phyloP scores from a whole-genome alignment of 805 yeast species.

The Wickerhamomyces bovis region DNA sequence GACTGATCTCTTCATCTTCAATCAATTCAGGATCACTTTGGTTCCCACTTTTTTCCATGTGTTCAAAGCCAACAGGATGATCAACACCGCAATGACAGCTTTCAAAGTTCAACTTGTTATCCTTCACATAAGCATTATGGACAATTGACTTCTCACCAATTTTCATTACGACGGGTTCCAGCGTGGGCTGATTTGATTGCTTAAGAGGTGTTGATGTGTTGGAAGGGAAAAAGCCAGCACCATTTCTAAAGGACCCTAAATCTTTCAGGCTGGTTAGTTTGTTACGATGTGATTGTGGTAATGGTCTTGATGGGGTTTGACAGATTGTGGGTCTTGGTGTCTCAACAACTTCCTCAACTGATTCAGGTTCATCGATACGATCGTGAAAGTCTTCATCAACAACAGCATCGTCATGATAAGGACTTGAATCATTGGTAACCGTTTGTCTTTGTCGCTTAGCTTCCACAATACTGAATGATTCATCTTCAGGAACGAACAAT shows the following conservation, averaged over 20 bases:
- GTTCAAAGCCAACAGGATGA: not conserved
- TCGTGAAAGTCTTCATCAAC: not conserved
- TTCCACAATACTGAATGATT: not conserved
- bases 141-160: conserved; percentile 19
- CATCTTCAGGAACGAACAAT: not conserved
- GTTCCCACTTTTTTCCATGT: conserved; percentile 1
- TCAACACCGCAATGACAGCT: conserved; percentile 5
- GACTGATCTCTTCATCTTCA: conserved; percentile 2
- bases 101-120: conserved; percentile 16
- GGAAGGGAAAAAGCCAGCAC: not conserved
- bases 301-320: not conserved
- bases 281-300: not conserved
- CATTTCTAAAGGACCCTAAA: conserved; percentile 14
- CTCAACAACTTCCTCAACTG: not conserved
- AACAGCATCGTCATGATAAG: too few relatives aligned
- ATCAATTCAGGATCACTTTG: not conserved
- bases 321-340: not conserved
- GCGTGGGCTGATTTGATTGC: conserved; percentile 1
- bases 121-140: conserved; percentile 16
- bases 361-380: not conserved
- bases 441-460: not conserved
- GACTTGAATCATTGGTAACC: not conserved
- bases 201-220: not conserved
- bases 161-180: conserved; percentile 15
- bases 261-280: not conserved